Evolutionary conservation across 2,329 filamentous ascomycete species (phyloP), one percentile per base, ranked within the genome.

Genomic region (Capronia americana): DNA sequence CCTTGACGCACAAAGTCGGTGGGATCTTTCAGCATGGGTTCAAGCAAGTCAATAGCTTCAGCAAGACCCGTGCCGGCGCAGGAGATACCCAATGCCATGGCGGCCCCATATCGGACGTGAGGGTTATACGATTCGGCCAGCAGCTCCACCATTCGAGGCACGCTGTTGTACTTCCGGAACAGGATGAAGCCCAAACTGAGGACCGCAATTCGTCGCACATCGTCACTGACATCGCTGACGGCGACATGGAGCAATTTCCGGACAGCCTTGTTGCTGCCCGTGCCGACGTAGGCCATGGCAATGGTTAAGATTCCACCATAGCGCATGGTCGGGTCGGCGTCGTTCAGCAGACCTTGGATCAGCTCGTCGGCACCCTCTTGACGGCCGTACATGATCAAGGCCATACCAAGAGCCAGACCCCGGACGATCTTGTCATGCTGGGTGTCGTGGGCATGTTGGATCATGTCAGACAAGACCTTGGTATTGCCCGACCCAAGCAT

Each of bases 291-390:
- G 20, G 95, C 95, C 77, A 99, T 85, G 59, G 95, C 95, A 65
- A 99, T 92, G n/a, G 95, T 97, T 88, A 99, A 92, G 78, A 99
- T 97, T 83, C 95, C 95, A 77, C 95, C 95, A 73, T 99, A 99
- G 72, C 95, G 89, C 68, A 99, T 85, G 7, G 92, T 94, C 72
- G 95, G 92, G 76, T 99, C 94, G 1, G 95, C 92, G 73, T 99
- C 95, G 70, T 92, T 93, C 41, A 99, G 86, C 1, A 99, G 88
- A 56, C 92, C 93, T 75, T 96, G 94, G 71, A 99, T 96, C 73
- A 98, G 87, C 75, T 95, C 91, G 79, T 99, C 95, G 12, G 95
- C 95, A 70, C 90, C 90, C 79, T 99, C 95, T 80, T 98, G 93
- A 67, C 93, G 91, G 56, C 91, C 93, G 74, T 95, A 99, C 94